Percentiles rank a stretch among this genome's conserved stretches.
Conservation (phyloP, 1,284 basidiomycete species). For the Puccinia hordei region DNA sequence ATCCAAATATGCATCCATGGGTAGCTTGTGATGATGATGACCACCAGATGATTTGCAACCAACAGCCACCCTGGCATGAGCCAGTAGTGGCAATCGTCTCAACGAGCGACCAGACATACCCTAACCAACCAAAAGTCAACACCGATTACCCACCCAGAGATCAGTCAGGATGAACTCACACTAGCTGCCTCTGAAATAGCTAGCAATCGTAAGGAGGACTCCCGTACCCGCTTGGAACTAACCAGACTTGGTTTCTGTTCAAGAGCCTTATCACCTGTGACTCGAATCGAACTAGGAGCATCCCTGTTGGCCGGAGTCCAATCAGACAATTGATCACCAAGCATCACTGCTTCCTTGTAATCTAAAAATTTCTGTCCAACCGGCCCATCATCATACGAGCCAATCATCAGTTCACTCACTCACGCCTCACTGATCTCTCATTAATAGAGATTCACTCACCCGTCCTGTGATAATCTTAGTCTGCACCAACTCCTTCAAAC, state of each 20-base stretch:
- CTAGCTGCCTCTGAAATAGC: slow-evolving; percentile 71
- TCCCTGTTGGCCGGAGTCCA: not conserved
- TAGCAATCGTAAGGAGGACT: slow-evolving; percentile 62
- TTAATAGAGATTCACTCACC: slow-evolving; percentile 55
- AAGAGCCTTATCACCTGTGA: not conserved
- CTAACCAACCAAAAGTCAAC: slow-evolving; percentile 57
- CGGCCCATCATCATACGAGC: not conserved
- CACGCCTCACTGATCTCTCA: slow-evolving; percentile 60
- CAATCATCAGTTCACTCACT: slow-evolving; percentile 44
- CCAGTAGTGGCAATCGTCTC: slow-evolving; percentile 84
- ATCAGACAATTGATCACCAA: slow-evolving; percentile 57
- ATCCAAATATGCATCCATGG: not conserved
- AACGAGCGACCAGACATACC: slow-evolving; percentile 88
- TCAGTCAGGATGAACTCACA: slow-evolving; percentile 63
- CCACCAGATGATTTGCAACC: not conserved
- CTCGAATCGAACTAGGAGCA: not conserved
- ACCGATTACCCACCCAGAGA: not conserved
- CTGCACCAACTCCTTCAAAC: slow-evolving; percentile 75
- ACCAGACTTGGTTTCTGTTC: not conserved
- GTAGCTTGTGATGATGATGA: not conserved
- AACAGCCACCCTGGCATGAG: slow-evolving; percentile 67
- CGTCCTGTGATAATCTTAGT: slow-evolving; percentile 69
- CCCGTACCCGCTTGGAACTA: not conserved
- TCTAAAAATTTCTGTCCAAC: slow-evolving; percentile 24
- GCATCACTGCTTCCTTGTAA: slow-evolving; percentile 55